Conservation (phyloP, 2,329 filamentous ascomycete genomes). For the Chrysosporium keratinophilum region DNA sequence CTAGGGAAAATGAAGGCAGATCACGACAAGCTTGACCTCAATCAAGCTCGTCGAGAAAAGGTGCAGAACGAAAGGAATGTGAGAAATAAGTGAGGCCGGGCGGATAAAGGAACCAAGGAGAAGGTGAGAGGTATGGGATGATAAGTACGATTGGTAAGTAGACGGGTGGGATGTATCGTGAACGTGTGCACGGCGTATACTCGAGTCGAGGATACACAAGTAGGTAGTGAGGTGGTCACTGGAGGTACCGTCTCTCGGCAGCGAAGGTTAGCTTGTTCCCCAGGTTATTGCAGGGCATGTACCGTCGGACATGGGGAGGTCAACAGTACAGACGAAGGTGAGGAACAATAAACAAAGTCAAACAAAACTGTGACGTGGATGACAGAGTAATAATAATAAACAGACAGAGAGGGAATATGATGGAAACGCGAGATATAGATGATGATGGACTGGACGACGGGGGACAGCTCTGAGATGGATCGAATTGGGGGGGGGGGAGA, state of each 20-base stretch:
- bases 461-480: neutral
- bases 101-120: neutral
- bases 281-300: constrained; percentile 10
- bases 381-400: neutral
- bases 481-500: neutral
- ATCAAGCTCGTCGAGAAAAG: constrained; percentile 14
- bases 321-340: neutral
- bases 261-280: constrained; percentile 1
- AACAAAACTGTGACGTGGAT: neutral
- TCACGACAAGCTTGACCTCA: constrained; percentile 15
- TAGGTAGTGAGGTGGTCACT: constrained; percentile 5
- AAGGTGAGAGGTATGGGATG: neutral
- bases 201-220: constrained; percentile 11
- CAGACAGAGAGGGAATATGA: neutral
- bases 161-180: constrained; percentile 6
- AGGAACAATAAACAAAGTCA: neutral
- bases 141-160: constrained; percentile 9
- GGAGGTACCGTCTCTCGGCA: constrained; percentile 6
- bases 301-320: constrained; percentile 3
- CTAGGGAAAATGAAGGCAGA: constrained; percentile 12
- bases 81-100: neutral
- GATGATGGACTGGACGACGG: neutral
- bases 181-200: constrained; percentile 7
- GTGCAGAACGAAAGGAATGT: neutral
- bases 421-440: neutral